phyloP scores from a whole-genome alignment of 2,329 filamentous ascomycete species.

The Blumeria graminis region DNA sequence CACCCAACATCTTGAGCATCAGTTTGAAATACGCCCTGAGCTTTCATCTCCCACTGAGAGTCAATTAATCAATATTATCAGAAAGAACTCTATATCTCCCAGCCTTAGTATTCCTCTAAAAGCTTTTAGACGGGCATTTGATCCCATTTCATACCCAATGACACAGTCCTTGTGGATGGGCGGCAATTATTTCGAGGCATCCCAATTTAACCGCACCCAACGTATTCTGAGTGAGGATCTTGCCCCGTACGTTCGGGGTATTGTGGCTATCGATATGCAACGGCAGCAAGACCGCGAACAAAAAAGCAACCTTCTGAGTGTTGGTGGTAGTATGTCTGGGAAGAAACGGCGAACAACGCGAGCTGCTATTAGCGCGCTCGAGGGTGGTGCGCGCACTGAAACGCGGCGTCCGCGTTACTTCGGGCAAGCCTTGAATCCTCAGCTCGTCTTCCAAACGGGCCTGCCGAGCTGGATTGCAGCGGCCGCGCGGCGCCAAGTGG shows the following conservation, averaged over 20 bases:
- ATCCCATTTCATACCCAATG: slow-evolving; percentile 22
- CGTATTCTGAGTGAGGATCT: slow-evolving; percentile 47
- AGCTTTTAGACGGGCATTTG: slow-evolving; percentile 34
- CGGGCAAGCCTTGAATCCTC: slow-evolving; percentile 30
- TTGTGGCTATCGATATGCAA: slow-evolving; percentile 50
- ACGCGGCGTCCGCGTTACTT: slow-evolving; percentile 56
- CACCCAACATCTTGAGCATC: slow-evolving; percentile 8
- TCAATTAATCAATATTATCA: slow-evolving; percentile 9
- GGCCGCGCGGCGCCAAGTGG: not conserved
- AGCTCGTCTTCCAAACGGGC: slow-evolving; percentile 41
- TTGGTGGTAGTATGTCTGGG: slow-evolving; percentile 23
- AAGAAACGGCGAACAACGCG: slow-evolving; percentile 48
- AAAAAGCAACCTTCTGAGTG: slow-evolving; percentile 35
- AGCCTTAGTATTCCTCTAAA: slow-evolving; percentile 19
- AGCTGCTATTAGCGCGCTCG: slow-evolving; percentile 50
- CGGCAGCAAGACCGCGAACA: slow-evolving; percentile 43
- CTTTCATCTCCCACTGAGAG: slow-evolving; percentile 9
- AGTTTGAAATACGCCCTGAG: slow-evolving; percentile 8
- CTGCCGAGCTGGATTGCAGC: slow-evolving; percentile 11
- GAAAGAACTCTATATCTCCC: slow-evolving; percentile 3
- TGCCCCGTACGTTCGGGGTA: slow-evolving; percentile 72
- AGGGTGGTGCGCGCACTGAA: slow-evolving; percentile 42
- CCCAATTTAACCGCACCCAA: slow-evolving; percentile 53
- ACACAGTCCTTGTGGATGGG: slow-evolving; percentile 15
- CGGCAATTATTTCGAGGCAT: slow-evolving; percentile 31